Conservation (phyloP, 129 eudicot genomes). For the Lactuca saligna region DNA sequence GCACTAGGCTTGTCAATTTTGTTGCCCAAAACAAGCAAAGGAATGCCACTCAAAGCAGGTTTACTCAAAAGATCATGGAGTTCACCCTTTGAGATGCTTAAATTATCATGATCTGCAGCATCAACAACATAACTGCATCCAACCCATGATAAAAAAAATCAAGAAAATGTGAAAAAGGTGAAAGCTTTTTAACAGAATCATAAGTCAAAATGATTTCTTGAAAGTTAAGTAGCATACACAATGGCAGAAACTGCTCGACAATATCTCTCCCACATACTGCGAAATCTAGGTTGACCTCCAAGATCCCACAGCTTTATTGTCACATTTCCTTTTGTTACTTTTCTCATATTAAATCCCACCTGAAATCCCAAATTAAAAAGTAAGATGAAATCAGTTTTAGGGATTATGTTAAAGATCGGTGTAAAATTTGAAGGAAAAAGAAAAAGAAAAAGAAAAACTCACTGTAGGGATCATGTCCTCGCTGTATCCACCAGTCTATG, state of each 20-base stretch:
- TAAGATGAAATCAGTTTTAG: neutral
- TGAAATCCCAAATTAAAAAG: conserved; percentile 24
- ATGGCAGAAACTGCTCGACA: conserved; percentile 94
- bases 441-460: neutral
- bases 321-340: conserved; percentile 87
- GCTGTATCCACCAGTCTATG: conserved; percentile 19
- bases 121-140: conserved; percentile 72
- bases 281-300: conserved; percentile 90
- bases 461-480: conserved; percentile 27
- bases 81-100: conserved; percentile 66
- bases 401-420: neutral
- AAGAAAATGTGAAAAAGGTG: neutral
- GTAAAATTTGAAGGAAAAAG: no score
- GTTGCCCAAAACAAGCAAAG: conserved; percentile 70
- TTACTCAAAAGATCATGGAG: conserved; percentile 73
- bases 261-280: conserved; percentile 95
- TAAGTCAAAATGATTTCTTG: neutral
- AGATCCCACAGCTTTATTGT: conserved; percentile 95
- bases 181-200: neutral
- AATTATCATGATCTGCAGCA: conserved; percentile 79
- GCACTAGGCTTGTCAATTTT: conserved; percentile 50
- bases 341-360: conserved; percentile 91
- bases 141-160: neutral
- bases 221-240: conserved; percentile 47
- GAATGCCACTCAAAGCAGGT: conserved; percentile 67